These are phyloP conservation scores for Bryum argenteum DNA, from an alignment of 225 moss, liverwort and hornwort species.

Conservation along the genomic window DNA sequence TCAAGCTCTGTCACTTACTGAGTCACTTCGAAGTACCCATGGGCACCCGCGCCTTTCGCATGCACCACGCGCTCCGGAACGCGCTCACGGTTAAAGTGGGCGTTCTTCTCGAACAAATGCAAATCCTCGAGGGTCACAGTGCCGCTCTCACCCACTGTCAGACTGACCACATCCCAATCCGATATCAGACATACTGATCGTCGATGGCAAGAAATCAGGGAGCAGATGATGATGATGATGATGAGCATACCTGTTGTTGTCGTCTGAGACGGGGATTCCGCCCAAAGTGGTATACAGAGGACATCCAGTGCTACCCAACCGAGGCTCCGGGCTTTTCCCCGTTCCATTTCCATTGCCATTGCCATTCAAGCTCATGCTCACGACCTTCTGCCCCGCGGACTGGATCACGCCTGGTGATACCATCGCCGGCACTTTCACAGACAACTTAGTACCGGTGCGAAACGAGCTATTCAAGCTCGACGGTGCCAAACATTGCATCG, in stretches of 20 bases:
- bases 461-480: slow-evolving; percentile 35
- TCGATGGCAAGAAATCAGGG: no score
- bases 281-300: slow-evolving; percentile 74
- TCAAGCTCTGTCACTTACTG: slow-evolving; percentile 41
- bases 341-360: slow-evolving; percentile 31
- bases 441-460: slow-evolving; percentile 44
- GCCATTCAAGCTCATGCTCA: slow-evolving; percentile 24
- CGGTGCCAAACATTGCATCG: slow-evolving; percentile 32
- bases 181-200: slow-evolving; percentile 1
- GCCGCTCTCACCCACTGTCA: slow-evolving; percentile 83
- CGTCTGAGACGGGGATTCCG: slow-evolving; percentile 65
- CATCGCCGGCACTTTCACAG: slow-evolving; percentile 34
- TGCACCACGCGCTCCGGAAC: slow-evolving; percentile 92
- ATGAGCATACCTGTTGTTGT: slow-evolving; percentile 73
- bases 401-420: slow-evolving; percentile 24
- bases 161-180: slow-evolving; percentile 33
- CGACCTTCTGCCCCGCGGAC: slow-evolving; percentile 9
- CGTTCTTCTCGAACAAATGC: slow-evolving; percentile 78
- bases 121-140: slow-evolving; percentile 62
- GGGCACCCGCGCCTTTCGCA: slow-evolving; percentile 84
- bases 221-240: neutral
- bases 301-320: slow-evolving; percentile 66
- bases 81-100: slow-evolving; percentile 80
- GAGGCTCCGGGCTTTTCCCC: slow-evolving; percentile 41
- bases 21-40: slow-evolving; percentile 89